Conservation (phyloP, 495 filamentous ascomycete species). For the Venustampulla echinocandica region DNA sequence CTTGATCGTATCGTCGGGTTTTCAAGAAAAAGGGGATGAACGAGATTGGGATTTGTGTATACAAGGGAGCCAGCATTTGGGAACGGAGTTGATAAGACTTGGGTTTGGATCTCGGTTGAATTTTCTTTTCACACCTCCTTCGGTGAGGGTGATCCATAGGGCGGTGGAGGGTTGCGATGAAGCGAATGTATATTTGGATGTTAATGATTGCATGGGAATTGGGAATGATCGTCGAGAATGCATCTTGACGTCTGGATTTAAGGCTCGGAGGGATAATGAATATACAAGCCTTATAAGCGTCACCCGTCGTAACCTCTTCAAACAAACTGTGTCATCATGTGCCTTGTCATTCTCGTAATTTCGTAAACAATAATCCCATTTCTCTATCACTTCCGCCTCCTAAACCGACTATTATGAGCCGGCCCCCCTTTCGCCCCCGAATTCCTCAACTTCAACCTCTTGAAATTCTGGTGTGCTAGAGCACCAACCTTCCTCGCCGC, state of each 20-base stretch:
- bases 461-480: slow-evolving; percentile 74
- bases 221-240: slow-evolving; percentile 3
- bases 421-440: slow-evolving; percentile 44
- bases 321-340: too few species aligned
- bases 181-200: slow-evolving; percentile 12
- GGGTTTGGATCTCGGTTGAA: slow-evolving; percentile 4
- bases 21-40: background rate
- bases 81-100: slow-evolving; percentile 20
- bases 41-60: slow-evolving; percentile 13
- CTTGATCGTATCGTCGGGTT: slow-evolving; percentile 6
- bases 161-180: background rate
- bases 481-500: slow-evolving; percentile 55
- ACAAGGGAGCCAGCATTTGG: slow-evolving; percentile 21
- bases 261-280: background rate
- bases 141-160: background rate
- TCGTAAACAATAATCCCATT: background rate
- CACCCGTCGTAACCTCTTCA: background rate
- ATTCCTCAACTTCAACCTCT: slow-evolving; percentile 69
- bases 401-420: slow-evolving; percentile 38
- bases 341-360: background rate
- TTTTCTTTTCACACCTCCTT: background rate
- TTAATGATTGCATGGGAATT: slow-evolving; percentile 12
- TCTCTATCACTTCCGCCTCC: slow-evolving; percentile 31
- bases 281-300: background rate
- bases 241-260: slow-evolving; percentile 5